A percentile compares a stretch with the other conserved stretches of the same genome.
phyloP scores from a whole-genome alignment of 2,329 filamentous ascomycete species.

The Periglandula ipomoeae region DNA sequence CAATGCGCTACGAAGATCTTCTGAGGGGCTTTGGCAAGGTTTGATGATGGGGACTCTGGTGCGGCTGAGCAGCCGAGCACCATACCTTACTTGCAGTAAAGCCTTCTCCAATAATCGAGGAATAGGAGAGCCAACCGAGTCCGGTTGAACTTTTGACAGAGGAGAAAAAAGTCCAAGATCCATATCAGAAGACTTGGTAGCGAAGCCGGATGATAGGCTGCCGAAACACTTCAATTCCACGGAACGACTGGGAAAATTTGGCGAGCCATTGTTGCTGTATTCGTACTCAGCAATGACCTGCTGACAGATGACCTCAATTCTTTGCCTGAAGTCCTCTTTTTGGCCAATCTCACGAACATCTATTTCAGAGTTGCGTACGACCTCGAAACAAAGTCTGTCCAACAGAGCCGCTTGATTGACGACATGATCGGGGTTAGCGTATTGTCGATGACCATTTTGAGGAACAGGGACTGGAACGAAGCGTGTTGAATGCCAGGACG shows the following conservation, averaged over 20 bases:
- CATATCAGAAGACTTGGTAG: conserved; percentile 82
- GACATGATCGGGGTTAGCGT: conserved; percentile 35
- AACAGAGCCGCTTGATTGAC: conserved; percentile 38
- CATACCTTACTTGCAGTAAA: conserved; percentile 62
- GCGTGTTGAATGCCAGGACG: background rate
- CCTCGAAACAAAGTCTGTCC: conserved; percentile 34
- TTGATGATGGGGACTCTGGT: conserved; percentile 85
- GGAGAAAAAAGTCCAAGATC: conserved; percentile 71
- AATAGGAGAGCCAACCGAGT: conserved; percentile 50
- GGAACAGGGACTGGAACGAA: conserved; percentile 7
- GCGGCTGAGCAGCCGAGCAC: conserved; percentile 66
- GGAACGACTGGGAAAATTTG: conserved; percentile 41
- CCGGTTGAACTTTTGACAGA: conserved; percentile 43
- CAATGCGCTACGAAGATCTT: conserved; percentile 51
- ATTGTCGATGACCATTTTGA: conserved; percentile 21
- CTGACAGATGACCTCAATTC: conserved; percentile 56
- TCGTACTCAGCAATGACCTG: conserved; percentile 48
- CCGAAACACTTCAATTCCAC: conserved; percentile 73
- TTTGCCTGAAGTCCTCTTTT: conserved; percentile 61
- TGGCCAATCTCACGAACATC: conserved; percentile 50
- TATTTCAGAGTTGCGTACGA: conserved; percentile 52
- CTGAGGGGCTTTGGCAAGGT: conserved; percentile 63
- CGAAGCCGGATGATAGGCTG: conserved; percentile 76
- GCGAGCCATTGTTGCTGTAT: conserved; percentile 23
- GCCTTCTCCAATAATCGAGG: conserved; percentile 68